phyloP scores from a whole-genome alignment of 2,329 filamentous ascomycete species.

The Colletotrichum sp. region DNA sequence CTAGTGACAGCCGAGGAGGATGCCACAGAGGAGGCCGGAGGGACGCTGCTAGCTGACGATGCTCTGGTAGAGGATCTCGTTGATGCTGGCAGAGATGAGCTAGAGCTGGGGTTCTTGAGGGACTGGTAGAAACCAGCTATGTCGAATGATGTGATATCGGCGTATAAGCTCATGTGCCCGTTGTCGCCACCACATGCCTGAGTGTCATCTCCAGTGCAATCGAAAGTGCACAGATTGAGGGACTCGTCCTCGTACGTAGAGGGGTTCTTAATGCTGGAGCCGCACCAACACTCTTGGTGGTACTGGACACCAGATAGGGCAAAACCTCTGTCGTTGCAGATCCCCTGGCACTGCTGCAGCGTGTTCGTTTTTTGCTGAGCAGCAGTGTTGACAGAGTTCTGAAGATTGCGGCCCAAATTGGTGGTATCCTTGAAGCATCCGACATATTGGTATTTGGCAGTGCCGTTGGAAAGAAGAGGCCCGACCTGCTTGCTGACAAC shows the following conservation, averaged over 20 bases:
- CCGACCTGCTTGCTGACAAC: conserved; percentile 38
- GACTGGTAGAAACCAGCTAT: conserved; percentile 24
- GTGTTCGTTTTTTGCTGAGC: conserved; percentile 30
- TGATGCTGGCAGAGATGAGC: background rate
- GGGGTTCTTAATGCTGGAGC: conserved; percentile 27
- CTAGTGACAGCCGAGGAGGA: background rate
- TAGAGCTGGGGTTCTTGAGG: conserved; percentile 7
- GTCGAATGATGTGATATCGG: conserved; percentile 31
- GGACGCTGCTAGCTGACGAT: conserved; percentile 13
- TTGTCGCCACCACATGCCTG: conserved; percentile 36
- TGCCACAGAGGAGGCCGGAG: background rate
- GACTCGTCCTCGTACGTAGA: conserved; percentile 28
- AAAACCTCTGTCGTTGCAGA: conserved; percentile 31
- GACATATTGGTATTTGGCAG: conserved; percentile 35
- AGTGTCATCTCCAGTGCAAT: conserved; percentile 30
- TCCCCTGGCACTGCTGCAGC: conserved; percentile 37
- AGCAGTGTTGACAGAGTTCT: conserved; percentile 29
- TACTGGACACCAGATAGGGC: conserved; percentile 39
- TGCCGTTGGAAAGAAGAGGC: conserved; percentile 35
- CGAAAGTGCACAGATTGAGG: conserved; percentile 30
- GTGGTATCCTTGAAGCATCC: conserved; percentile 43
- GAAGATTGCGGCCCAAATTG: conserved; percentile 34
- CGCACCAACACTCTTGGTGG: conserved; percentile 34
- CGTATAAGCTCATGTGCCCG: conserved; percentile 36
- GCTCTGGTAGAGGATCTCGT: conserved; percentile 1